phyloP scores from a whole-genome alignment of 1,284 basidiomycete species.

The Phellinidium pouzarii region DNA sequence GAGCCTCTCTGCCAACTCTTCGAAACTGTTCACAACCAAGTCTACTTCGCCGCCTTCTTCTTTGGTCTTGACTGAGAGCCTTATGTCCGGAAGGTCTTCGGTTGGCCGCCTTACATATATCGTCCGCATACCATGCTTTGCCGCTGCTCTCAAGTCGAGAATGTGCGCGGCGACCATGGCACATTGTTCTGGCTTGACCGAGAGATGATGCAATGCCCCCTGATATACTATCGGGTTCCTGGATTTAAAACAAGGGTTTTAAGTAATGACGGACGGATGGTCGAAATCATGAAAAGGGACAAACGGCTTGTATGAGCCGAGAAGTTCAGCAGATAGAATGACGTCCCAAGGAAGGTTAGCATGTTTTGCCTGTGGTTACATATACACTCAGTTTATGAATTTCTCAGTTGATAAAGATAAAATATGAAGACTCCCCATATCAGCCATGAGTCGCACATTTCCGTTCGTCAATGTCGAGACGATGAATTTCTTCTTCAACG shows the following conservation, averaged over 20 bases:
- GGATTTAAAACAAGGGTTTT: not conserved
- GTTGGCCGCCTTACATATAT: conserved; percentile 22
- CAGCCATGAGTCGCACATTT: conserved; percentile 49
- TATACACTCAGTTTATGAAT: not conserved
- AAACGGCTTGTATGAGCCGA: conserved; percentile 57
- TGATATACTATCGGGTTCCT: conserved; percentile 50
- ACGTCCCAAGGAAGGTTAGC: conserved; percentile 57
- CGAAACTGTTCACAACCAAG: conserved; percentile 36
- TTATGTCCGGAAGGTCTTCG: conserved; percentile 18
- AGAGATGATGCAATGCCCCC: conserved; percentile 43
- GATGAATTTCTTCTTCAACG: conserved; percentile 44
- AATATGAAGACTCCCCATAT: conserved; percentile 39
- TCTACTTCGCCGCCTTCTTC: conserved; percentile 45
- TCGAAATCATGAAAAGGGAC: conserved; percentile 20
- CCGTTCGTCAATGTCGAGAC: conserved; percentile 57
- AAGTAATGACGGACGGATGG: not conserved
- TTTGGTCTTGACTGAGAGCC: conserved; percentile 31
- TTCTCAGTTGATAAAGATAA: not conserved
- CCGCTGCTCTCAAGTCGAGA: conserved; percentile 49
- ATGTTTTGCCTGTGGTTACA: conserved; percentile 41
- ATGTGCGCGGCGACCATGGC: conserved; percentile 63
- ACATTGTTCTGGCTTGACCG: conserved; percentile 40
- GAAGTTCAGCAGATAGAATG: conserved; percentile 52
- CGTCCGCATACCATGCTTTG: conserved; percentile 41
- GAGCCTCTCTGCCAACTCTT: conserved; percentile 32